Conservation (phyloP, 169 alveolate species). For the Plasmodium inui region DNA sequence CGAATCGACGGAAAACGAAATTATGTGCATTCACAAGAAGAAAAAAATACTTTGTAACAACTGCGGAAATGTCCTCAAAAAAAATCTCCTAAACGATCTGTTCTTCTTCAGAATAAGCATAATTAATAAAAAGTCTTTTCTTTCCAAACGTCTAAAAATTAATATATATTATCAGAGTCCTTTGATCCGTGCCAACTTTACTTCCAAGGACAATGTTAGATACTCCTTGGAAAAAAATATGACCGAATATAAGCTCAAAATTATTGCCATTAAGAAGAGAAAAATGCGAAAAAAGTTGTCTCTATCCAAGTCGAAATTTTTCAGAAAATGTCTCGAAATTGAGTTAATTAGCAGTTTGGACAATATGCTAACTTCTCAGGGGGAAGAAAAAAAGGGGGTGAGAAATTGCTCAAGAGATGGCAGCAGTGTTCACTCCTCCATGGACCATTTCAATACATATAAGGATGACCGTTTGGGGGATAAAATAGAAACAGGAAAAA, state of each 20-base stretch:
- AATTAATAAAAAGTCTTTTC: slow-evolving; percentile 22
- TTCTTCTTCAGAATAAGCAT: slow-evolving; percentile 52
- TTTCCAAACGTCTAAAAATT: slow-evolving; percentile 35
- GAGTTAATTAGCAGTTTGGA: slow-evolving; percentile 28
- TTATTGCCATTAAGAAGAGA: slow-evolving; percentile 65
- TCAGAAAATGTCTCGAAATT: slow-evolving; percentile 75
- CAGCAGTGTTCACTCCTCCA: not conserved
- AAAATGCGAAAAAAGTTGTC: slow-evolving; percentile 68
- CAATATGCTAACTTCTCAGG: not conserved
- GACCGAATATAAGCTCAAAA: slow-evolving; percentile 56
- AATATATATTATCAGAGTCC: slow-evolving; percentile 68
- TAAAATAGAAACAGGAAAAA: not conserved
- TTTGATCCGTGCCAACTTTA: slow-evolving; percentile 44
- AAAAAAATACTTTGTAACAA: slow-evolving; percentile 10
- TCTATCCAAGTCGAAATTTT: slow-evolving; percentile 48
- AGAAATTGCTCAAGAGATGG: not conserved
- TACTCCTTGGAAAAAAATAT: slow-evolving; percentile 56
- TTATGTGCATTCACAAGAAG: slow-evolving; percentile 31
- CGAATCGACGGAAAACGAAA: not conserved
- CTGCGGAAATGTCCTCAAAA: slow-evolving; percentile 42
- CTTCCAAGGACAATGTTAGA: slow-evolving; percentile 46
- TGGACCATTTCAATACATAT: not conserved
- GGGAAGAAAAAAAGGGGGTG: not conserved
- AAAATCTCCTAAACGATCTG: slow-evolving; percentile 38
- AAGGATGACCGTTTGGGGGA: not conserved